Evolutionary conservation across 345 rosid species (phyloP).

Genomic region (Citrus unshiu): DNA sequence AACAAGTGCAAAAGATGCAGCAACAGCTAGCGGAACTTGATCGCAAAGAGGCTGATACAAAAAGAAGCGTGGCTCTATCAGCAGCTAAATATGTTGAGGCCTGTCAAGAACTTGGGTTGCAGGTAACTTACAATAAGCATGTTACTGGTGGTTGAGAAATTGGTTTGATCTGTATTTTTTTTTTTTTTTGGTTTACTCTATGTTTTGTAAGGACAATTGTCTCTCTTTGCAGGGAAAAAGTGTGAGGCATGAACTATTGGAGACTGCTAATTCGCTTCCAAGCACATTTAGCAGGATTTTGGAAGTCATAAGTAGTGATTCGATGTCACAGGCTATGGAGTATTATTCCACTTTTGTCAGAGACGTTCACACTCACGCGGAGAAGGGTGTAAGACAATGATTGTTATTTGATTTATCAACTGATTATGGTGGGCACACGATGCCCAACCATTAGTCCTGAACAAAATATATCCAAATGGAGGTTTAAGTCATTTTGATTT

Average conservation of each 20-base stretch:
- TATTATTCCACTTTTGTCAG: slow-evolving; percentile 77
- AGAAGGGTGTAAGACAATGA: slow-evolving; percentile 65
- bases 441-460: not conserved
- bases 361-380: slow-evolving; percentile 82
- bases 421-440: not conserved
- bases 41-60: slow-evolving; percentile 89
- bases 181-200: not conserved
- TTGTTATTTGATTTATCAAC: not conserved
- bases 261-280: slow-evolving; percentile 89
- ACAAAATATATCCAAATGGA: not conserved
- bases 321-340: slow-evolving; percentile 64
- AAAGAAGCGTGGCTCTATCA: slow-evolving; percentile 75
- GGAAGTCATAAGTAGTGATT: slow-evolving; percentile 71
- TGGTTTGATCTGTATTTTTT: slow-evolving; percentile 10
- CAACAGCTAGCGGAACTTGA: slow-evolving; percentile 87
- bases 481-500: not conserved
- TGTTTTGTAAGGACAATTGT: slow-evolving; percentile 1
- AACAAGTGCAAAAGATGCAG: slow-evolving; percentile 94
- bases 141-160: slow-evolving; percentile 11
- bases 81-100: slow-evolving; percentile 86
- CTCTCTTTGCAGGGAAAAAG: slow-evolving; percentile 62
- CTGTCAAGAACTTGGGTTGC: slow-evolving; percentile 95
- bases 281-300: slow-evolving; percentile 65
- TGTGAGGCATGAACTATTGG: slow-evolving; percentile 87
- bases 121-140: slow-evolving; percentile 41